Percentiles rank a stretch among this genome's conserved stretches.
These are phyloP conservation scores for Centaurea solstitialis DNA, from an alignment of 129 eudicot species.

Conservation along the genomic window DNA sequence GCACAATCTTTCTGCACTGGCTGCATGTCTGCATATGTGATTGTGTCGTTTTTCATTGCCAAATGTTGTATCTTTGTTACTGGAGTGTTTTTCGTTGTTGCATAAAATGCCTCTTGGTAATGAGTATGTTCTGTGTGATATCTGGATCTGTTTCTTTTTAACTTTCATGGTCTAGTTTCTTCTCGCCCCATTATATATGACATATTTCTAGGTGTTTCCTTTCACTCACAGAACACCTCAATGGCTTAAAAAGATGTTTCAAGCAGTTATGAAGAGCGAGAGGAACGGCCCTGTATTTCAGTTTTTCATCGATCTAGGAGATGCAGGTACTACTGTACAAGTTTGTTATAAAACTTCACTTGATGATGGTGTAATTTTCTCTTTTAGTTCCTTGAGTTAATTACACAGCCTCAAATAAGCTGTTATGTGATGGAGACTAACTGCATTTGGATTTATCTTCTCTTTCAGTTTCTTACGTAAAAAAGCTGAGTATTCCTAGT, in stretches of 20 bases:
- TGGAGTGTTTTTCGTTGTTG: not conserved
- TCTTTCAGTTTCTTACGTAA: constrained; percentile 82
- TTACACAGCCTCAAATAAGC: constrained; percentile 5
- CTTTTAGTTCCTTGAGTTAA: not conserved
- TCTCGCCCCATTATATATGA: constrained; percentile 24
- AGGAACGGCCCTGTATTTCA: constrained; percentile 88
- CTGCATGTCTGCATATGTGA: not conserved
- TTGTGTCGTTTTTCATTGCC: not conserved
- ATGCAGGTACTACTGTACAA: constrained; percentile 69
- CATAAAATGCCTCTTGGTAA: not conserved
- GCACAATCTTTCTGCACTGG: not conserved
- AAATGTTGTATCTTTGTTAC: not conserved
- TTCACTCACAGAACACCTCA: constrained; percentile 65
- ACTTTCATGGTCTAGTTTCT: constrained; percentile 3
- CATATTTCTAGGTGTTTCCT: constrained; percentile 32
- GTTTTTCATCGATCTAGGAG: constrained; percentile 88
- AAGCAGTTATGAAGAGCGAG: constrained; percentile 74
- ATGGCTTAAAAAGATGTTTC: constrained; percentile 87
- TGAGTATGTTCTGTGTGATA: not conserved
- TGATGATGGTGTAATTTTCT: not conserved
- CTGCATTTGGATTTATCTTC: constrained; percentile 14
- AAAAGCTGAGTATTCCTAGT: constrained; percentile 77
- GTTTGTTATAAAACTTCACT: not conserved
- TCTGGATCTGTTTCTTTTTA: not conserved
- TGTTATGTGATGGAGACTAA: constrained; percentile 12